Evolutionary conservation across 202 grass and related monocot genomes (phyloP).

Genomic region (Digitaria exilis): DNA sequence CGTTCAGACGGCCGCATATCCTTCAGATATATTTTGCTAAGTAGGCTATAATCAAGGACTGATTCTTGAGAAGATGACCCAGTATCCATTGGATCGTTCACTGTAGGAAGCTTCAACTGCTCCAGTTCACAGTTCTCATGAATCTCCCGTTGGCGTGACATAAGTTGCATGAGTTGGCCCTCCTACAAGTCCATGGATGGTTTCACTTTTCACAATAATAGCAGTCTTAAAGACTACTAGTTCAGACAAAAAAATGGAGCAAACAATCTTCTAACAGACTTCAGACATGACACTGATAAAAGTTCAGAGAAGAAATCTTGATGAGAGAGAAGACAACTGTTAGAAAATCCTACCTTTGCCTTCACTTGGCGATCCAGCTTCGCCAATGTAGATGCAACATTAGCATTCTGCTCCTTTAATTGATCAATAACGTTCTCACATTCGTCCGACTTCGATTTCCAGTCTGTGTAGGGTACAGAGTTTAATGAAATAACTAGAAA

Average conservation of each 20-base stretch:
- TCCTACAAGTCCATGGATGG: conserved; percentile 52
- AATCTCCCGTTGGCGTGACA: conserved; percentile 66
- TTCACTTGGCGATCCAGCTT: conserved; percentile 81
- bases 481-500: conserved; percentile 35
- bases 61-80: conserved; percentile 49
- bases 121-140: conserved; percentile 88
- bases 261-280: conserved; percentile 29
- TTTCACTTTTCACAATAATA: conserved; percentile 47
- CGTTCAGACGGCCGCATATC: conserved; percentile 69
- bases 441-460: conserved; percentile 95
- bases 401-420: conserved; percentile 78
- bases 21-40: conserved; percentile 68
- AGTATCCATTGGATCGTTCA: conserved; percentile 83
- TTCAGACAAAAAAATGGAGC: conserved; percentile 28
- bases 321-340: conserved; percentile 15
- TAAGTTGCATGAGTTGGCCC: conserved; percentile 66
- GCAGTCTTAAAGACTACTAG: conserved; percentile 23
- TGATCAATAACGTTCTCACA: conserved; percentile 80
- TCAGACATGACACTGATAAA: background rate
- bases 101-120: conserved; percentile 82
- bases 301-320: conserved; percentile 1
- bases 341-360: conserved; percentile 68
- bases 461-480: conserved; percentile 57
- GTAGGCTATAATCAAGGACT: conserved; percentile 75
- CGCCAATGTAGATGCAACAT: conserved; percentile 58